Evolutionary conservation across 225 moss, liverwort and hornwort species (phyloP), one percentile per base, ranked within the genome.

Genomic region (Bryum argenteum): DNA sequence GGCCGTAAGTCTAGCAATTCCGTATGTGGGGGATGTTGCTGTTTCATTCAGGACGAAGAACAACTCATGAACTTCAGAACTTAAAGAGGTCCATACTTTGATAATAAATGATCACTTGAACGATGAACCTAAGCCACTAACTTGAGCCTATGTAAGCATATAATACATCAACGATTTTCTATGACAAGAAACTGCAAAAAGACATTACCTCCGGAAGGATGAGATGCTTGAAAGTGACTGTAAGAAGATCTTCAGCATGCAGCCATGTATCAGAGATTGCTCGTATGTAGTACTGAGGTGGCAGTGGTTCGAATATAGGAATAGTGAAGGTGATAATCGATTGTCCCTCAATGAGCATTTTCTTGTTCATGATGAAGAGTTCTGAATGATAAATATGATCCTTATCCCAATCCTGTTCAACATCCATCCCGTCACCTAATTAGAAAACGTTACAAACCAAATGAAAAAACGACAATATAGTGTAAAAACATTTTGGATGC

Each of bases 311-410:
- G 75, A 94, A 98, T 67, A 98, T 98, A 40, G 98, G 98, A 54
- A 98, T 98, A 18, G 92, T 98, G 66, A 98, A 98, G 58, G 89
- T 83, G 62, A 98, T 75, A 38, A 90, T 92, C 73, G 92, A 91
- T 75, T 85, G 87, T 54, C 88, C 90, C 81, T 94, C 98, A 40
- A 77, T 85, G 76, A 98, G 81, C 91, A 91, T 94, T 77, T 90
- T 98, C 75, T 70, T 94, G 26, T 87, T 94, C 77, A 98, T 85
- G 43, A 83, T 83, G 39, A 92, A 92, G 43, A 98, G 82, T 75
- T 98, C 98, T 40, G 94, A 94, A 73, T 98, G 98, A 82, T 98
- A 98, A 59, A 98, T 94, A 76, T 90, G 94, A 66, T 98, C 98
- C 80, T 98, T 98, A 42, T 94, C 94, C 53, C 92, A 98, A 86